Percentiles rank a stretch among this genome's conserved stretches.
Evolutionary conservation across 495 filamentous ascomycete genomes (phyloP).

Genomic region (Melanomma pulvis-pyrius): DNA sequence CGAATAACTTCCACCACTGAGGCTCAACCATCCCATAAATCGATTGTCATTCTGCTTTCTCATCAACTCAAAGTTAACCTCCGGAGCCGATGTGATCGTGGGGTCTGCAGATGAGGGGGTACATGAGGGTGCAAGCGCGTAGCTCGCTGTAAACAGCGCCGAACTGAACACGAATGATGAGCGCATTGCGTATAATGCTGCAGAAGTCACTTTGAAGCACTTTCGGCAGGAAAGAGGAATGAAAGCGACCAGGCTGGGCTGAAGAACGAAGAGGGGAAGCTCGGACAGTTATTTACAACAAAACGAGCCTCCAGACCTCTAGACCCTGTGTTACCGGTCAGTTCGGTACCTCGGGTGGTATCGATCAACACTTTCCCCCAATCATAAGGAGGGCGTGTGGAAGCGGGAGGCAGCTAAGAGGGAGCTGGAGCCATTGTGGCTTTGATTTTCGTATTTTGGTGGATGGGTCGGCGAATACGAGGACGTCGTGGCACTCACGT

Average conservation of each 20-base stretch:
- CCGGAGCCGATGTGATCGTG: constrained; percentile 23
- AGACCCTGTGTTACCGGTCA: not conserved
- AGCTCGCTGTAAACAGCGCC: not conserved
- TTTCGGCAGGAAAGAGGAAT: not conserved
- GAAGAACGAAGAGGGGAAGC: not conserved
- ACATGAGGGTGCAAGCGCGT: not conserved
- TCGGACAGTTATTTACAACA: not conserved
- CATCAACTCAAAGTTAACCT: constrained; percentile 15
- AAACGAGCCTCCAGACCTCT: not conserved
- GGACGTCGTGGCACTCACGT: not conserved
- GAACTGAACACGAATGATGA: not conserved
- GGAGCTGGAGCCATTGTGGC: not conserved
- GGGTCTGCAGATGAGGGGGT: constrained; percentile 8
- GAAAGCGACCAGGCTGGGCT: not conserved
- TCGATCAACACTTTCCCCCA: not conserved
- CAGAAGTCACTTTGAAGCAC: not conserved
- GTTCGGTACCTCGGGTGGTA: not conserved
- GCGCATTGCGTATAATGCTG: not conserved
- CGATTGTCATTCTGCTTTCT: constrained; percentile 18
- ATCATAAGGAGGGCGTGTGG: not conserved
- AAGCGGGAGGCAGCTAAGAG: not conserved
- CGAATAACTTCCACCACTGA: constrained; percentile 1
- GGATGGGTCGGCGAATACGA: constrained; percentile 8
- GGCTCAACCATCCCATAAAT: constrained; percentile 23
- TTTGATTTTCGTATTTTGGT: constrained; percentile 4